phyloP scores from a whole-genome alignment of 2,329 filamentous ascomycete genomes.

The Stromatinia cepivora region DNA sequence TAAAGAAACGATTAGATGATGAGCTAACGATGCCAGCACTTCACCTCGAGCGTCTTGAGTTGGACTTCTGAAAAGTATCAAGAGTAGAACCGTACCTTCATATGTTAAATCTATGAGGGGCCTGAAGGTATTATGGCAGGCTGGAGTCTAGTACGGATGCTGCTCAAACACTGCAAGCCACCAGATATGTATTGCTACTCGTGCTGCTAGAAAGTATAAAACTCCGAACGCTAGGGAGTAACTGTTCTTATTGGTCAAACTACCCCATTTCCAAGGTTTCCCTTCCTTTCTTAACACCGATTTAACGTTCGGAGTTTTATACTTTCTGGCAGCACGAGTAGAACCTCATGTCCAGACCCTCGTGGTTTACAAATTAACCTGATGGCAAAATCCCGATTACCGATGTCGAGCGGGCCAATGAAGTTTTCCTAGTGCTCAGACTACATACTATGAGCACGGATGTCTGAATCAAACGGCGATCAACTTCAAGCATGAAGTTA shows the following conservation, averaged over 20 bases:
- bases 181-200: not conserved
- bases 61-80: not conserved
- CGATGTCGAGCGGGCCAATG: not conserved
- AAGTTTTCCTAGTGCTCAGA: not conserved
- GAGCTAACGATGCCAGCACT: not conserved
- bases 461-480: not conserved
- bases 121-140: not conserved
- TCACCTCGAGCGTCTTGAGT: not conserved
- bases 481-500: not conserved
- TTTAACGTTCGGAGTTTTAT: too few relatives aligned
- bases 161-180: not conserved
- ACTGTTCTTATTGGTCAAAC: too few relatives aligned
- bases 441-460: not conserved
- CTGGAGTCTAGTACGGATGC: not conserved
- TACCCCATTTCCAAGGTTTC: too few relatives aligned
- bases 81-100: not conserved
- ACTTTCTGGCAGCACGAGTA: too few relatives aligned
- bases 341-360: not conserved
- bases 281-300: too few relatives aligned
- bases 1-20: not conserved
- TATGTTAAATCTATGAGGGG: not conserved
- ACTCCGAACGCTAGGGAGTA: too few relatives aligned
- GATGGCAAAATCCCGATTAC: not conserved
- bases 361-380: not conserved
- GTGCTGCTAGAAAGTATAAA: too few relatives aligned